Evolutionary conservation across 768 basidiomycete genomes (phyloP).

Genomic region (Pisolithus albus): DNA sequence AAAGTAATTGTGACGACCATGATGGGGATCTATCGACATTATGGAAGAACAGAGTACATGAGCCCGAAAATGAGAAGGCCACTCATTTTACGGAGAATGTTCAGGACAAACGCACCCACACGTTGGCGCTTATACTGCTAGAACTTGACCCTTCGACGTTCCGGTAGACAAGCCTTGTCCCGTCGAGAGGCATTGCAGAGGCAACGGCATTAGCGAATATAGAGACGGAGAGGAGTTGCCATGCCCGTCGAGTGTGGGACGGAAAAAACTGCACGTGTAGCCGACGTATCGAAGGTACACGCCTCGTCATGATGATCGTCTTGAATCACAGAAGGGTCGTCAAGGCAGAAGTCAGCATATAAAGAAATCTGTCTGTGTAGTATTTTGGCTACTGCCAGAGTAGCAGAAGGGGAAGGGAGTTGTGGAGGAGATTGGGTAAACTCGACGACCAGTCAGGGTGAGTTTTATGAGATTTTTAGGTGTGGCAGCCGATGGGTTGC

Average conservation of each 20-base stretch:
- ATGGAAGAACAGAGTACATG: background rate
- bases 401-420: background rate
- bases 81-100: background rate
- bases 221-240: background rate
- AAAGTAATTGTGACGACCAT: slow-evolving; percentile 19
- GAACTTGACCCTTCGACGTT: slow-evolving; percentile 9
- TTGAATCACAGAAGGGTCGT: background rate
- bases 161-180: background rate
- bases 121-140: slow-evolving; percentile 10
- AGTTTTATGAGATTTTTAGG: background rate
- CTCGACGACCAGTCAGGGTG: background rate
- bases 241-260: background rate
- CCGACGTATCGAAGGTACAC: background rate
- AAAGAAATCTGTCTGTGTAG: no score
- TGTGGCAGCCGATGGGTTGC: background rate
- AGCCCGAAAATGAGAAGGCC: background rate
- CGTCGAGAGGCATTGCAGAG: background rate
- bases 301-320: background rate
- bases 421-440: background rate
- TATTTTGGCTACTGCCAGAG: background rate
- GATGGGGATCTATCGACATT: slow-evolving; percentile 19
- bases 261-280: background rate
- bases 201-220: background rate
- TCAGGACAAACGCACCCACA: slow-evolving; percentile 21
- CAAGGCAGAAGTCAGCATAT: background rate